These are phyloP conservation scores for Cystofilobasidium ferigula DNA, from an alignment of 768 basidiomycete genomes.

Conservation along the genomic window DNA sequence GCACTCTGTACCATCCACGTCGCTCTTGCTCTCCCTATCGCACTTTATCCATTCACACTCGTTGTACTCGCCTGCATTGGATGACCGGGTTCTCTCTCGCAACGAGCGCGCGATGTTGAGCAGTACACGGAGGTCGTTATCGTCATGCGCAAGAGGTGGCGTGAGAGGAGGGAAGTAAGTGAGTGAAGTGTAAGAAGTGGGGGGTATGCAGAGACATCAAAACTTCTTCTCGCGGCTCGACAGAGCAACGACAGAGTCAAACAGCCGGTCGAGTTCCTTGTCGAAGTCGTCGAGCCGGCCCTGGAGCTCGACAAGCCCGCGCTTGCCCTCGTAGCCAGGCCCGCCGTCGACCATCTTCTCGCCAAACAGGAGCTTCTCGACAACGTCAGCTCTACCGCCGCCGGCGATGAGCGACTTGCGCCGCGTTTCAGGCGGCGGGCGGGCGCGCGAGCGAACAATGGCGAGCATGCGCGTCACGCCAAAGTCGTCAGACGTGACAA, in stretches of 20 bases:
- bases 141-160: no score
- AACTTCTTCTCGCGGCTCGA: constrained; percentile 39
- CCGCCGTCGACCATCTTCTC: constrained; percentile 27
- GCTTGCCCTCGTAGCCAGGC: constrained; percentile 31
- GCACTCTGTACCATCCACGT: no score
- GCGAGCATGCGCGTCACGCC: constrained; percentile 78
- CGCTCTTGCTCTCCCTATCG: no score
- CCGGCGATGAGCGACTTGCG: not conserved
- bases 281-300: constrained; percentile 33
- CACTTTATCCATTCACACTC: no score
- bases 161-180: no score
- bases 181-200: no score
- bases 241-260: constrained; percentile 25
- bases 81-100: no score
- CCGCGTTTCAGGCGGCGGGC: not conserved
- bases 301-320: constrained; percentile 29
- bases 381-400: constrained; percentile 28
- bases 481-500: constrained; percentile 55
- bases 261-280: constrained; percentile 34
- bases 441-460: constrained; percentile 53
- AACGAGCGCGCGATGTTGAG: no score
- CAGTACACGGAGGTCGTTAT: no score
- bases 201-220: no score
- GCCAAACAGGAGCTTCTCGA: constrained; percentile 32
- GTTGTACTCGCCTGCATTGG: no score